A percentile compares a stretch with the other conserved stretches of the same genome.
Conservation (phyloP, 1,284 basidiomycete genomes). For the Mycena sp. region DNA sequence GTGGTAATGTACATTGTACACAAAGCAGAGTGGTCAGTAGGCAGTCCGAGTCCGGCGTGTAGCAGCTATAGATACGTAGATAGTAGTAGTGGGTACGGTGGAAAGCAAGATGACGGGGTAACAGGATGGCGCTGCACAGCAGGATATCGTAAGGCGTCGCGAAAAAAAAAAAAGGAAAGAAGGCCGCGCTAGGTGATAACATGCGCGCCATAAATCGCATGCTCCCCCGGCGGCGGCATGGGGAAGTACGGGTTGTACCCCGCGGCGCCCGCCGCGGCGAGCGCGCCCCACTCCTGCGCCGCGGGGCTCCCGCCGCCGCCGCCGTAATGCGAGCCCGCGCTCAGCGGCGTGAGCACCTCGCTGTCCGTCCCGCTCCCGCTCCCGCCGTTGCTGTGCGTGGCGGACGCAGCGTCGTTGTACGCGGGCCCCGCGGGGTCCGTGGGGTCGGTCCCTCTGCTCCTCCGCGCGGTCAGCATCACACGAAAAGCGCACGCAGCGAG, state of each 20-base stretch:
- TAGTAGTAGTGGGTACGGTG: not conserved
- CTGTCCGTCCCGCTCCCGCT: conserved; percentile 64
- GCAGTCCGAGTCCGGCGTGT: conserved; percentile 3
- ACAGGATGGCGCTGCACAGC: no score
- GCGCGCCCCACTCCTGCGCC: conserved; percentile 69
- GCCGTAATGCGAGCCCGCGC: conserved; percentile 41
- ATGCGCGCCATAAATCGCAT: conserved; percentile 57
- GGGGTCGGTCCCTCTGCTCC: conserved; percentile 52
- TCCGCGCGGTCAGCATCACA: conserved; percentile 13
- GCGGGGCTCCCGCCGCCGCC: conserved; percentile 46
- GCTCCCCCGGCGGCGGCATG: conserved; percentile 51
- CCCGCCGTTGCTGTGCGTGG: no score
- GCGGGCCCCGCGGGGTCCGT: conserved; percentile 49
- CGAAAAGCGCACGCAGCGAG: conserved; percentile 13
- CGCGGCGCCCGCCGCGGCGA: conserved; percentile 47
- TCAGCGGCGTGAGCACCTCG: conserved; percentile 75
- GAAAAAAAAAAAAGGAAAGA: not conserved
- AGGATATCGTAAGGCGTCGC: no score
- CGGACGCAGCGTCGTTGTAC: no score
- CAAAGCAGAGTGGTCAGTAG: conserved; percentile 26
- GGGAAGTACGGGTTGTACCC: conserved; percentile 79
- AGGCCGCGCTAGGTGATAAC: conserved; percentile 55
- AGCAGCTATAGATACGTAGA: no score
- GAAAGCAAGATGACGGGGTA: not conserved
- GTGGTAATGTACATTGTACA: not conserved